phyloP scores from a whole-genome alignment of 495 filamentous ascomycete genomes.

The Coniosporium apollinis region DNA sequence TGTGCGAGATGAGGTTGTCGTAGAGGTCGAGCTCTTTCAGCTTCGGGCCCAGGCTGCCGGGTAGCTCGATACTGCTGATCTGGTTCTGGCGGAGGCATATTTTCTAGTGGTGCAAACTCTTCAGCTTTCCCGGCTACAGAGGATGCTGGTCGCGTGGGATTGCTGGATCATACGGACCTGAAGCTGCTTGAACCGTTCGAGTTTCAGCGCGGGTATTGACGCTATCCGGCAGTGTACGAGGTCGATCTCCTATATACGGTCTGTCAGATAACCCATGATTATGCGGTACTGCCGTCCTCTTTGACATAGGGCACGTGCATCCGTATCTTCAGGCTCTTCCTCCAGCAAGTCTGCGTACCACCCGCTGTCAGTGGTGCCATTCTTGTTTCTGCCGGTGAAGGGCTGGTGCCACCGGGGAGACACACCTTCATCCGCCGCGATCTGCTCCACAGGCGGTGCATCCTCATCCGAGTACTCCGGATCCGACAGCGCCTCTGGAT shows the following conservation, averaged over 20 bases:
- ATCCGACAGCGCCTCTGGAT: conserved; percentile 65
- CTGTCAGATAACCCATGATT: no score
- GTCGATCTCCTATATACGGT: conserved; percentile 54
- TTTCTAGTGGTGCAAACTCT: conserved; percentile 30
- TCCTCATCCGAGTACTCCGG: conserved; percentile 77
- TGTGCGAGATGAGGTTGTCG: conserved; percentile 87
- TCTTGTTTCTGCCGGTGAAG: no score
- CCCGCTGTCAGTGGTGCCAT: no score
- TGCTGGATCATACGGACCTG: conserved; percentile 26
- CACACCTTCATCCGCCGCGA: conserved; percentile 68
- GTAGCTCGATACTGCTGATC: conserved; percentile 59
- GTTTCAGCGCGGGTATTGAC: conserved; percentile 57
- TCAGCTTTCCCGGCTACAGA: background rate
- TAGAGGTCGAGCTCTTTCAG: conserved; percentile 85
- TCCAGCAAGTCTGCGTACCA: conserved; percentile 50
- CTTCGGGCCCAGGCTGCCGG: conserved; percentile 43
- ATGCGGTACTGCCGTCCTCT: no score
- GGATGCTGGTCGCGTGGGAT: background rate
- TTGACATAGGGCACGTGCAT: conserved; percentile 36
- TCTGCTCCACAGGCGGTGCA: conserved; percentile 55
- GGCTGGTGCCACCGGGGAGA: conserved; percentile 4
- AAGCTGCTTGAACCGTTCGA: conserved; percentile 69
- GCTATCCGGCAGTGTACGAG: conserved; percentile 70
- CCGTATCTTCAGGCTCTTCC: conserved; percentile 41
- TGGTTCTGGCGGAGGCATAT: conserved; percentile 90